A percentile compares a stretch with the other conserved stretches of the same genome.
phyloP scores from a whole-genome alignment of 345 rosid species.

The Raphanus raphanistrum region DNA sequence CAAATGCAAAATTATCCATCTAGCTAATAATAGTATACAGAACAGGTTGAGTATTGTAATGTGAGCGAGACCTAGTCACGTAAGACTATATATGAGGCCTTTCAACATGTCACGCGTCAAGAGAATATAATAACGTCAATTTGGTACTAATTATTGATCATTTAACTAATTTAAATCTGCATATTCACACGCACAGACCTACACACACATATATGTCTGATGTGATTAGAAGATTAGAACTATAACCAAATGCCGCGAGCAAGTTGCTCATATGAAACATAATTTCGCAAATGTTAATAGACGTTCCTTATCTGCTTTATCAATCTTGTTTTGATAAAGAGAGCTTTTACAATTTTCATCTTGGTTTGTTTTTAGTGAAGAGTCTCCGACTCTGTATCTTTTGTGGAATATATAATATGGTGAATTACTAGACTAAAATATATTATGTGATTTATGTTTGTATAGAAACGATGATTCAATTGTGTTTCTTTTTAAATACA shows the following conservation, averaged over 20 bases:
- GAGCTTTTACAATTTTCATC: background rate
- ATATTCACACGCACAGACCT: background rate
- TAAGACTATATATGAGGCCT: background rate
- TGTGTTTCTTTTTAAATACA: background rate
- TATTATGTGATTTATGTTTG: too few species aligned
- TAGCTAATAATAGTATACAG: background rate
- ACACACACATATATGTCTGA: background rate
- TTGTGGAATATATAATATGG: background rate
- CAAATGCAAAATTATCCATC: constrained; percentile 20
- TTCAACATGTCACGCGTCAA: constrained; percentile 6
- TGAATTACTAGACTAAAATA: background rate
- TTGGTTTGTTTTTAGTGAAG: background rate
- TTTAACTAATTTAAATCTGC: background rate
- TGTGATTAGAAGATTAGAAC: background rate
- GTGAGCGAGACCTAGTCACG: background rate
- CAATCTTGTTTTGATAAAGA: too few species aligned
- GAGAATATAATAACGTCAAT: background rate
- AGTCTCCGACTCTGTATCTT: too few species aligned
- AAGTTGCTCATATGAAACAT: constrained; percentile 3
- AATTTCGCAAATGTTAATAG: background rate
- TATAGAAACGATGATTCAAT: background rate
- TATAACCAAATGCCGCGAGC: background rate
- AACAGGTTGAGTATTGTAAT: constrained; percentile 1
- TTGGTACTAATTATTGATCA: background rate
- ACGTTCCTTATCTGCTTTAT: background rate